Base-by-base conservation (phyloP, 2,329 filamentous ascomycete genomes). In the Monascus ruber region DNA sequence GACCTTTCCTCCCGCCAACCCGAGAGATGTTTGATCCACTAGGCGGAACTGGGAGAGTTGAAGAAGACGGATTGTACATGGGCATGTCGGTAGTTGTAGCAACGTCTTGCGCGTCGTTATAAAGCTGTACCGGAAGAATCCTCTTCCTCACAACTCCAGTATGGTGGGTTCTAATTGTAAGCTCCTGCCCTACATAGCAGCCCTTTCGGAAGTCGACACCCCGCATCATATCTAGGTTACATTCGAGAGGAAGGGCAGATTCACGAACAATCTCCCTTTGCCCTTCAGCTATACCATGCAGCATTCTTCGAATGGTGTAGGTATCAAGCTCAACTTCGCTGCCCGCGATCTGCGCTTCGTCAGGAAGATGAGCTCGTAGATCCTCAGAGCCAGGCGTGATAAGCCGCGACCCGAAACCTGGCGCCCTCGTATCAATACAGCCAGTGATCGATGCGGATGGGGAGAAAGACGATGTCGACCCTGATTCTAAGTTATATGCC, bases 161-260 rank as follows among this genome's bases (percentile, higher is more conserved):
- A 63, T 98, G 91, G 59, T 88, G 83, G 1, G 91, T 98, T 33
- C 91, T 81, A 48, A 96, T 94, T 1, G 91, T 96, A 47, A 98
- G 73, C 62, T 98, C 91, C 64, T 98, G 91, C 0, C 91, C 91
- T 5, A 96, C 78, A 62, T 98, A 98, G 65, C 91, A 98, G 5
- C 91, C 91, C 67, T 98, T 98, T 56, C 79, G 79, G 67, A 91
- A 98, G 63, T 95, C 85, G 48, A 98, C 81, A 25, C 79, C 91
- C 35, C 76, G 74, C 73, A 85, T 85, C 43, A 85, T 66, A 62
- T 98, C 91, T 58, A 96, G 74, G 59, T 95, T 95, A 56, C 74
- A 81, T 63, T 96, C 89, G 61, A 88, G 81, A 1, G 91, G 89
- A 39, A 98, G 69, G 1, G 86, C 79, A 11, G 73, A 67, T 47